These are phyloP conservation scores for Cadophora sp. DNA, from an alignment of 2,329 filamentous ascomycete genomes.

Conservation along the genomic window DNA sequence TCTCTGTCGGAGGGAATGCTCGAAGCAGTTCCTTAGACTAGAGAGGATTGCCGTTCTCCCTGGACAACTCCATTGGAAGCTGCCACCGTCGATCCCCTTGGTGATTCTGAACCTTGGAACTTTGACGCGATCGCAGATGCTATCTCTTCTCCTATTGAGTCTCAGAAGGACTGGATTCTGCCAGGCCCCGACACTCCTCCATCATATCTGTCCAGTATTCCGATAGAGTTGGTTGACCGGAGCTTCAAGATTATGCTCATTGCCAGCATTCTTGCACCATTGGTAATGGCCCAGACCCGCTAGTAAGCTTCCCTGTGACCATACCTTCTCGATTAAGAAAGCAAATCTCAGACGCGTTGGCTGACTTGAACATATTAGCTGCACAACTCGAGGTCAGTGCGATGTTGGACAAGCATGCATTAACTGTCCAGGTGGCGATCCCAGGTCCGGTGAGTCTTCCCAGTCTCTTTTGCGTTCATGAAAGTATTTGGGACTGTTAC, in stretches of 20 bases:
- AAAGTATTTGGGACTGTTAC: no score
- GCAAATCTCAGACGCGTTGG: no score
- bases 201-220: constrained; percentile 33
- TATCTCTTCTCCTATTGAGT: constrained; percentile 28
- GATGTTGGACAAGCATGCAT: no score
- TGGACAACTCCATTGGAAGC: constrained; percentile 20
- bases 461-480: no score
- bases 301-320: no score
- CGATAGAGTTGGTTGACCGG: constrained; percentile 29
- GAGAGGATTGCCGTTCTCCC: neutral
- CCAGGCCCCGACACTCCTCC: constrained; percentile 20
- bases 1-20: constrained; percentile 27
- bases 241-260: constrained; percentile 31
- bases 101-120: constrained; percentile 26
- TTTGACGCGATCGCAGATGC: constrained; percentile 19
- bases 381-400: no score
- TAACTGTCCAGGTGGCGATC: no score
- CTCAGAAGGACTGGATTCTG: constrained; percentile 23
- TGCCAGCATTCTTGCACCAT: no score
- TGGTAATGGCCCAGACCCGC: no score
- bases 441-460: no score
- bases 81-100: constrained; percentile 22
- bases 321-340: no score
- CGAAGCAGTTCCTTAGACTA: constrained; percentile 22
- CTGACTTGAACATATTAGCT: no score